Evolutionary conservation across 1,284 basidiomycete genomes (phyloP).

Genomic region (Boletus hoseneyae): DNA sequence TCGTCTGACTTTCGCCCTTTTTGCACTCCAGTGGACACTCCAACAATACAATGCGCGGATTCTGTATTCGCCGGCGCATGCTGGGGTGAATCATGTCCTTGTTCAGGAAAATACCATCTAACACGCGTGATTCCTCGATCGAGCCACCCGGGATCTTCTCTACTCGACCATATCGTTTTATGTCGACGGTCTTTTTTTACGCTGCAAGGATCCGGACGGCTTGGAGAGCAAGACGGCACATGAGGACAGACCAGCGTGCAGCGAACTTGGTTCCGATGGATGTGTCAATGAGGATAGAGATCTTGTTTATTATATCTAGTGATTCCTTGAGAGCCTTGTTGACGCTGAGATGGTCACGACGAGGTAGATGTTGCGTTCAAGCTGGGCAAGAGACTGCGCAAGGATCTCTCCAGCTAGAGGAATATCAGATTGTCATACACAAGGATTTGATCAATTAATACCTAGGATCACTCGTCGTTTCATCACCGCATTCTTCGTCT

Average conservation of each 20-base stretch:
- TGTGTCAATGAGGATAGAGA: conserved; percentile 90
- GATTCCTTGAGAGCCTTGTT: conserved; percentile 94
- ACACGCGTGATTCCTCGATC: conserved; percentile 89
- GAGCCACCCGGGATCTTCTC: conserved; percentile 98
- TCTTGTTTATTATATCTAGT: conserved; percentile 81
- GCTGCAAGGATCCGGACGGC: conserved; percentile 82
- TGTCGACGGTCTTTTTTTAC: conserved; percentile 83
- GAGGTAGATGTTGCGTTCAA: conserved; percentile 96
- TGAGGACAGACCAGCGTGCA: conserved; percentile 93
- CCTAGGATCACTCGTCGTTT: conserved; percentile 96
- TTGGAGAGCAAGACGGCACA: conserved; percentile 93
- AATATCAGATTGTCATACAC: not conserved
- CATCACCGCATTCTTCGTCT: conserved; percentile 98
- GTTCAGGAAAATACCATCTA: conserved; percentile 95
- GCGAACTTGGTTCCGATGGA: conserved; percentile 99
- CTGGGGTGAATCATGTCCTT: conserved; percentile 99
- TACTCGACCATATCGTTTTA: conserved; percentile 96
- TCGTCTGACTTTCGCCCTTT: conserved; percentile 98
- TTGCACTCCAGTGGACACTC: conserved; percentile 99
- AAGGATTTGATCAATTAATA: conserved; percentile 29
- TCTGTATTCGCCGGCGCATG: conserved; percentile 90
- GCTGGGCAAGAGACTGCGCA: conserved; percentile 89
- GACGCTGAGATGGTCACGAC: conserved; percentile 98
- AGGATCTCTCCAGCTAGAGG: conserved; percentile 91
- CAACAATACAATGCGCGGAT: conserved; percentile 87